Percentiles rank a stretch among this genome's conserved stretches.
These are phyloP conservation scores for Gymnopilus dilepis DNA, from an alignment of 768 basidiomycete genomes.

Conservation along the genomic window DNA sequence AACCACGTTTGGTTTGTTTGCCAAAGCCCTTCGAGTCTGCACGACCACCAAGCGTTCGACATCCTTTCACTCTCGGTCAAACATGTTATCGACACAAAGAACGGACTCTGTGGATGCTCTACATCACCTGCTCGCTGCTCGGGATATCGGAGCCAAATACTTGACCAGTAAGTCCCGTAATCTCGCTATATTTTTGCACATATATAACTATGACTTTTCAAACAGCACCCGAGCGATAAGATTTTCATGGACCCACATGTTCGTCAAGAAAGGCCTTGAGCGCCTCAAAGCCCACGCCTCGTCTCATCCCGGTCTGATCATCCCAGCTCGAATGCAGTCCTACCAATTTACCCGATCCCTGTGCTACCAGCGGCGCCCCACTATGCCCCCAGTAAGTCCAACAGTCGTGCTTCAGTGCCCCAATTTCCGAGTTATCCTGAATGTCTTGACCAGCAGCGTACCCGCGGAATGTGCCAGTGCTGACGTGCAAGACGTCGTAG, in stretches of 20 bases:
- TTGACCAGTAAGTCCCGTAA: too few relatives aligned
- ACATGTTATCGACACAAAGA: too few relatives aligned
- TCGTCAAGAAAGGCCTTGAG: conserved; percentile 4
- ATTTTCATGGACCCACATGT: not conserved
- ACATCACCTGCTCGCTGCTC: too few relatives aligned
- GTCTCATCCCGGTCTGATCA: conserved; percentile 13
- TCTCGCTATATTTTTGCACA: too few relatives aligned
- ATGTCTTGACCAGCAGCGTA: conserved; percentile 5
- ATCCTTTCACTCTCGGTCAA: too few relatives aligned
- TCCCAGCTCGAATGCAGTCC: conserved; percentile 13
- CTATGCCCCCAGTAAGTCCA: conserved; percentile 14
- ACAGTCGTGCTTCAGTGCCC: conserved; percentile 11
- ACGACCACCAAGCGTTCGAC: too few relatives aligned
- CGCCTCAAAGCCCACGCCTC: conserved; percentile 6
- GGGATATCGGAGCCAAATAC: too few relatives aligned
- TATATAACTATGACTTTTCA: too few relatives aligned
- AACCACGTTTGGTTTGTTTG: too few relatives aligned
- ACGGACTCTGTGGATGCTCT: too few relatives aligned
- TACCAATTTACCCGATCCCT: not conserved
- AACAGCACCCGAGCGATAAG: too few relatives aligned
- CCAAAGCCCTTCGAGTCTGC: too few relatives aligned
- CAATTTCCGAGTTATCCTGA: conserved; percentile 9
- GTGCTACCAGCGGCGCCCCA: conserved; percentile 10
- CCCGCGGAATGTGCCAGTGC: not conserved
- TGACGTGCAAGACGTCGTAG: conserved; percentile 11